A percentile compares a stretch with the other conserved stretches of the same genome.
Evolutionary conservation across 495 filamentous ascomycete genomes (phyloP).

Genomic region (Podospora fimiseda): DNA sequence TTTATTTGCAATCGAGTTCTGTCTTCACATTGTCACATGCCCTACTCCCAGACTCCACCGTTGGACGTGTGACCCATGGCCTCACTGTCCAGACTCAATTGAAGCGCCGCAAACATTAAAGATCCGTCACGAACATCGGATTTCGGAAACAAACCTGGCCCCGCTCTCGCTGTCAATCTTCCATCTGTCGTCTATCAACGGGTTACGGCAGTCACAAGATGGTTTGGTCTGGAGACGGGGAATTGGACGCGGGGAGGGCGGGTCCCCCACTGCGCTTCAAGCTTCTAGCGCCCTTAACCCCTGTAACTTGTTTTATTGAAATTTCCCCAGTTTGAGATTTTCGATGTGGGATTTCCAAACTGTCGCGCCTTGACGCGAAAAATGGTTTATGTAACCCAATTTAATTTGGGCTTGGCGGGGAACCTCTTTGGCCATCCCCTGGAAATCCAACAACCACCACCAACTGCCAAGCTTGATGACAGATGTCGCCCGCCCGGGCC

Average conservation of each 20-base stretch:
- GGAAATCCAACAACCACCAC: too few species aligned
- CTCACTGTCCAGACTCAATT: not conserved
- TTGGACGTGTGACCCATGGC: constrained; percentile 18
- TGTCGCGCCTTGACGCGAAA: not conserved
- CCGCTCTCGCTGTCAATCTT: too few species aligned
- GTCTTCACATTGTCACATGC: constrained; percentile 25
- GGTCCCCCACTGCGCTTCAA: too few species aligned
- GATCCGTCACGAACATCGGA: not conserved
- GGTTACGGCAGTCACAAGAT: too few species aligned
- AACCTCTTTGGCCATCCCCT: too few species aligned
- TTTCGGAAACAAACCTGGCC: too few species aligned
- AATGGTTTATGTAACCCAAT: not conserved
- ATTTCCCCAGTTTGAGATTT: constrained; percentile 3
- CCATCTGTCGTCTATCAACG: too few species aligned
- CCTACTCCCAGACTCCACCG: constrained; percentile 1
- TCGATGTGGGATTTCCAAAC: not conserved
- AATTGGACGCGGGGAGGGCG: not conserved
- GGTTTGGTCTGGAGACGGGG: not conserved
- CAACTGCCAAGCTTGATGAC: too few species aligned
- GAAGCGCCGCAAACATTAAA: not conserved
- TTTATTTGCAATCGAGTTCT: not conserved
- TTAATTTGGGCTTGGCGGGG: not conserved
- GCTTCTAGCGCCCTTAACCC: not conserved
- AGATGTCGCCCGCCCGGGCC: not conserved
- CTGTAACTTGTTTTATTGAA: not conserved